Evolutionary conservation across 2,329 filamentous ascomycete genomes (phyloP), one percentile per base, ranked within the genome.

Genomic region (Xylariaceae sp.): DNA sequence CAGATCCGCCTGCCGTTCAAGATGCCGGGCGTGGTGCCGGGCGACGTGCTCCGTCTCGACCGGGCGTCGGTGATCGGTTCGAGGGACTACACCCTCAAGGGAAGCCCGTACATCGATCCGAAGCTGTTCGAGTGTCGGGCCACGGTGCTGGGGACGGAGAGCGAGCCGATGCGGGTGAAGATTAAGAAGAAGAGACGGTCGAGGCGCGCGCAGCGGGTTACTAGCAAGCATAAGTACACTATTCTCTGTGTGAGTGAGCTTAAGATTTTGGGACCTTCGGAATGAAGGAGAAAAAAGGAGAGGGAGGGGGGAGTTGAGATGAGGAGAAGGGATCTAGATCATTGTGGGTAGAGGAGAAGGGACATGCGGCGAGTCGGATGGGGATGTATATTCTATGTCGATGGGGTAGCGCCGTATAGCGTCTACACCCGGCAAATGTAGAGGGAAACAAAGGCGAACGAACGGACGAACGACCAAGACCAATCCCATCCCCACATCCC

Each of bases 191-290:
- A 91, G 81, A 75, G 84, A 76, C 88, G 83, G 67, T 87, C 87
- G 71, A 76, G 89, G 67, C 80, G 87, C 68, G 80, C 82, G 48
- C 89, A 85, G 76, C 83, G 80, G 56, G 87, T 94, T 7, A 86
- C 80, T 75, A 96, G 90, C 77, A 96, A 99, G 80, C 89, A 95
- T 70, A 80, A 83, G 66, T 96, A 88, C 72, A 99, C 94, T 2
- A 82, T 96, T 27, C 68, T 99, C 72, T 80, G 85, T 67, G 87
- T 99, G 60, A 87, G 87, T 68, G 89, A 97, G 73, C 69, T 97
- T 60, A 86, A 81, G 68, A 78, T 95, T 55, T 31, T 64, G 6
- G 61, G 59, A 6, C 61, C 64, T 3, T 11, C 55, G 8, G 32
- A 37, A 7, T 56, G 12, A 56, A 47, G 19, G n/a, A 11, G n/a